phyloP scores from a whole-genome alignment of 2,329 filamentous ascomycete genomes.

The Colletotrichum australisinense region DNA sequence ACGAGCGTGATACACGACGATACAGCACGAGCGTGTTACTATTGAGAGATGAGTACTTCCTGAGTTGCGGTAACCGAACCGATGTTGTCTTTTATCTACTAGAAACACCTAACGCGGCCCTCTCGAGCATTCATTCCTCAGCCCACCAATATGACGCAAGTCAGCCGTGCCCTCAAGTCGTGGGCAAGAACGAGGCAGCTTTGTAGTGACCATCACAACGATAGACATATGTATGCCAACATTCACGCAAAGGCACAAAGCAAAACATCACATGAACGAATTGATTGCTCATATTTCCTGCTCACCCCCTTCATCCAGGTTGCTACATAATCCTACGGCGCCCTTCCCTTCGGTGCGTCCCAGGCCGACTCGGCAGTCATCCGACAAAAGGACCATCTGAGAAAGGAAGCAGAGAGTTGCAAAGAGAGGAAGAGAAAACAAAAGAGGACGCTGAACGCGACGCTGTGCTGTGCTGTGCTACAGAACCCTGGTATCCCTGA shows the following conservation, averaged over 20 bases:
- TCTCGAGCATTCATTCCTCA: too few species aligned
- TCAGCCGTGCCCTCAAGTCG: too few species aligned
- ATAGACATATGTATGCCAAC: neutral
- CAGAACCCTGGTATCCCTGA: conserved; percentile 12
- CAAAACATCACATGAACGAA: neutral
- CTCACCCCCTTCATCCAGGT: neutral
- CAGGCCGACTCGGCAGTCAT: neutral
- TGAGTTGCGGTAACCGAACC: too few species aligned
- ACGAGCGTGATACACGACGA: too few species aligned
- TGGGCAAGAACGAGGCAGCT: too few species aligned
- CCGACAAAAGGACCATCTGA: neutral
- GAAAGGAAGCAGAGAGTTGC: neutral
- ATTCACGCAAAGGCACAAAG: neutral
- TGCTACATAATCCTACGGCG: neutral
- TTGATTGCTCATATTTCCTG: neutral
- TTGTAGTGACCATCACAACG: too few species aligned
- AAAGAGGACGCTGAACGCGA: neutral
- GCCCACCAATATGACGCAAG: too few species aligned
- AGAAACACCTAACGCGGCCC: too few species aligned
- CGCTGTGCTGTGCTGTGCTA: neutral
- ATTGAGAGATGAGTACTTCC: too few species aligned
- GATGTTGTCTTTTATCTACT: too few species aligned
- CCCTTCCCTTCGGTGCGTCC: neutral
- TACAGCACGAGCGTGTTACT: too few species aligned
- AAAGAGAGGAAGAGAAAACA: neutral